Conservation (phyloP, 1,284 basidiomycete species). For the Boletus semigastroideus region DNA sequence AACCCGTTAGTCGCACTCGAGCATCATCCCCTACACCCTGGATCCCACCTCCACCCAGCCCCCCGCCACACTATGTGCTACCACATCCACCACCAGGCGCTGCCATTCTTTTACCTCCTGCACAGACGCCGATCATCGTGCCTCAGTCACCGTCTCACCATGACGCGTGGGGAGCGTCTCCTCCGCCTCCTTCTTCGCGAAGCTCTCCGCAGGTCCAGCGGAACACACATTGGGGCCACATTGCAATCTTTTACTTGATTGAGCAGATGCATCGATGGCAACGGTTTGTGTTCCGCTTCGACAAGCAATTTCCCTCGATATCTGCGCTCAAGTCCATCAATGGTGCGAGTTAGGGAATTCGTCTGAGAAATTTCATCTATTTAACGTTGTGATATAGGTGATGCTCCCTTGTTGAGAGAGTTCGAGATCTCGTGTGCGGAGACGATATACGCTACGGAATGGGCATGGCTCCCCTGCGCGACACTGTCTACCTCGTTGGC, state of each 20-base stretch:
- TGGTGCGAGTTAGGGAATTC: conserved; percentile 42
- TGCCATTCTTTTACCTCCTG: conserved; percentile 36
- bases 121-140: conserved; percentile 38
- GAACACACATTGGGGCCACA: conserved; percentile 72
- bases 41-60: conserved; percentile 37
- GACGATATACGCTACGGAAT: conserved; percentile 57
- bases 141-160: conserved; percentile 37
- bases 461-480: conserved; percentile 68
- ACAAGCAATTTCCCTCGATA: conserved; percentile 69
- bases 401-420: conserved; percentile 67
- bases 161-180: conserved; percentile 29
- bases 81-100: conserved; percentile 37
- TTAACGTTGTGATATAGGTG: conserved; percentile 41
- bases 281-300: conserved; percentile 74
- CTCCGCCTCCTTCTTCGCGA: conserved; percentile 27
- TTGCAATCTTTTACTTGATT: conserved; percentile 71
- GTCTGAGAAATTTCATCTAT: not conserved
- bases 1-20: conserved; percentile 24
- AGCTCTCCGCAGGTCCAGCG: conserved; percentile 34
- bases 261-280: conserved; percentile 79
- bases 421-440: conserved; percentile 76
- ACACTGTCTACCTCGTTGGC: conserved; percentile 36
- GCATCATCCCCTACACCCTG: conserved; percentile 40
- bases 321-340: conserved; percentile 65
- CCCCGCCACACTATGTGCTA: conserved; percentile 39